Conservation (phyloP, 106 monocot species). For the Dendrobium nobile region DNA sequence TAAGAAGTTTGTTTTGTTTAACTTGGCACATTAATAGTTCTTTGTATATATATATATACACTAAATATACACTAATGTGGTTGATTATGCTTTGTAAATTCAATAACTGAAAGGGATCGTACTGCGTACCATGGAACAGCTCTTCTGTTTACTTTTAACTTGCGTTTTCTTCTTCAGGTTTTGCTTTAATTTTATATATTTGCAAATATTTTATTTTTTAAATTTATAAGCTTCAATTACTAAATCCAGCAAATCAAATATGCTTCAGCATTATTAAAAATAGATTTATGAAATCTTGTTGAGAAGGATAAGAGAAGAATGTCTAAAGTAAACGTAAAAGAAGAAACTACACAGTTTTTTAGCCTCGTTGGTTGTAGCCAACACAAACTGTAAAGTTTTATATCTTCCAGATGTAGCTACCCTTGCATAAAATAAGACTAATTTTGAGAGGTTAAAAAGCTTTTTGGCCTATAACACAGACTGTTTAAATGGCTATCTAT, state of each 20-base stretch:
- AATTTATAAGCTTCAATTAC: neutral
- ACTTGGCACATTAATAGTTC: neutral
- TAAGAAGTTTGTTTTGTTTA: neutral
- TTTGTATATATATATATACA: neutral
- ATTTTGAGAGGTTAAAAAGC: neutral
- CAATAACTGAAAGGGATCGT: neutral
- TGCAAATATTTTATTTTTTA: neutral
- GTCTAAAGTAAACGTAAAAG: neutral
- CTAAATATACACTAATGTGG: neutral
- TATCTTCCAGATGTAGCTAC: too few species aligned
- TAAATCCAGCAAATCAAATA: neutral
- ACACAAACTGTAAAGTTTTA: too few species aligned
- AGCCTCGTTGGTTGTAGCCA: too few species aligned
- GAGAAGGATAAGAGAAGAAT: neutral
- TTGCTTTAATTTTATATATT: neutral
- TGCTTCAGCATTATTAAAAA: neutral
- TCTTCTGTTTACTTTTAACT: neutral
- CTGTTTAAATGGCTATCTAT: neutral
- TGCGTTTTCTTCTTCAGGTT: neutral
- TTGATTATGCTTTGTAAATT: neutral
- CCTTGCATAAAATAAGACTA: too few species aligned
- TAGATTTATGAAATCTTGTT: slow-evolving; percentile 1
- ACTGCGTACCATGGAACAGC: neutral
- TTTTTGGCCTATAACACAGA: neutral
- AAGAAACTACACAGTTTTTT: neutral